Conservation (phyloP, 2,329 filamentous ascomycete species). For the Aspergillus puulaauensis region DNA sequence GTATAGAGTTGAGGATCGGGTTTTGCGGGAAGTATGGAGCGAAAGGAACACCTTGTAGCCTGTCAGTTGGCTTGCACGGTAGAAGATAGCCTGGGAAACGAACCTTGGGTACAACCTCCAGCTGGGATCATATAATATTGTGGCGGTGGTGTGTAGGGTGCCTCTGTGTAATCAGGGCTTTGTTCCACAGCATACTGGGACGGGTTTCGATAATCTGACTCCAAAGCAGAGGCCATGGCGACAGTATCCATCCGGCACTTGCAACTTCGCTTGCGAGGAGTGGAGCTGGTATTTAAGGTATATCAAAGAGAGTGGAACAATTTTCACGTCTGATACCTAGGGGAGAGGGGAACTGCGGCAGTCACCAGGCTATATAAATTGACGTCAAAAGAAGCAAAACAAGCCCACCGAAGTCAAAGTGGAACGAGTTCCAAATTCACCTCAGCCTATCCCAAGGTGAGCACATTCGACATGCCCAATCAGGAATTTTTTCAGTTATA, state of each 20-base stretch:
- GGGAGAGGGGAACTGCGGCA: neutral
- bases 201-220: neutral
- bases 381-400: slow-evolving; percentile 7
- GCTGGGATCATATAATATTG: neutral
- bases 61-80: neutral
- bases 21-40: neutral
- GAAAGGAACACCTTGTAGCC: neutral
- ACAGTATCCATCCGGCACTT: neutral
- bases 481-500: neutral
- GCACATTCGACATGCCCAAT: neutral
- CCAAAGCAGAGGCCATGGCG: neutral
- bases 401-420: neutral
- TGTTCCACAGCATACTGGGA: neutral
- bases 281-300: neutral
- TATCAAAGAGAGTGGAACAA: neutral
- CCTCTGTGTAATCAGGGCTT: neutral
- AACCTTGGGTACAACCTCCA: neutral
- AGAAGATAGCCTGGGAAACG: neutral
- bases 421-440: neutral
- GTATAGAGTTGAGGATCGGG: neutral
- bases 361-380: neutral
- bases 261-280: neutral
- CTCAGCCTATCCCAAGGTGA: neutral
- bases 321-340: neutral
- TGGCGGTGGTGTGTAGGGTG: neutral